Base-by-base conservation (phyloP, 2,329 filamentous ascomycete species). In the Thelonectria discophora region DNA sequence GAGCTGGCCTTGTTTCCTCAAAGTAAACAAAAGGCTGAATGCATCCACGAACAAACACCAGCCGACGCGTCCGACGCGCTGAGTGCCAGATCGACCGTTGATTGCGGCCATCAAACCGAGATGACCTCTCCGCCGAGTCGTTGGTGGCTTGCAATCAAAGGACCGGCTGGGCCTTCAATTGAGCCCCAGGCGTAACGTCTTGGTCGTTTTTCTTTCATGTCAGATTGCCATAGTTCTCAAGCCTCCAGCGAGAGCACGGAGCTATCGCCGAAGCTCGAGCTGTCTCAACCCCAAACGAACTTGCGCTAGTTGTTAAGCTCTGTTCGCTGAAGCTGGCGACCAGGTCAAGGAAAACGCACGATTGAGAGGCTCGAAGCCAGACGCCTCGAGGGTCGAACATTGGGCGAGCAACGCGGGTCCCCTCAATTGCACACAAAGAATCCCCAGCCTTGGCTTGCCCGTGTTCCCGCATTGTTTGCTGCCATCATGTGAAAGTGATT, bases 51-150 rank as follows among this genome's bases (percentile, higher is more conserved):
- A 47, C 34, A 37, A 48, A 39, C 48, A 65, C 55, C 63, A 56
- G 60, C 60, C 57, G 60, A 30, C 48, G 58, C 68, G 60, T 45
- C 55, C 64, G 60, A 70, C 61, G 50, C 69, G 62, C 65, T 61
- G 58, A 61, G 53, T 53, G 43, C 57, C 27, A 30, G 27, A 30
- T 2, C 27, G 27, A 6, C 30, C 30, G 18, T 32, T 48, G 34
- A 46, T 40, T 49, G 55, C 27, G 27, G 5, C 27, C 27, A 60
- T 63, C 47, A 37, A 32, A 12, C 43, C 56, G 47, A 64, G 62
- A 55, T 63, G 59, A 58, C 57, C 59, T 46, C 40, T 48, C 17
- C 37, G 46, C 27, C 32, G 20, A n/a, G 30, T 52, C 45, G 49
- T 45, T 58, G 56, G 58, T 54, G 58, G 61, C 63, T 61, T 65